These are phyloP conservation scores for Prillingera fragicola DNA, from an alignment of 1,284 basidiomycete species.

Conservation along the genomic window DNA sequence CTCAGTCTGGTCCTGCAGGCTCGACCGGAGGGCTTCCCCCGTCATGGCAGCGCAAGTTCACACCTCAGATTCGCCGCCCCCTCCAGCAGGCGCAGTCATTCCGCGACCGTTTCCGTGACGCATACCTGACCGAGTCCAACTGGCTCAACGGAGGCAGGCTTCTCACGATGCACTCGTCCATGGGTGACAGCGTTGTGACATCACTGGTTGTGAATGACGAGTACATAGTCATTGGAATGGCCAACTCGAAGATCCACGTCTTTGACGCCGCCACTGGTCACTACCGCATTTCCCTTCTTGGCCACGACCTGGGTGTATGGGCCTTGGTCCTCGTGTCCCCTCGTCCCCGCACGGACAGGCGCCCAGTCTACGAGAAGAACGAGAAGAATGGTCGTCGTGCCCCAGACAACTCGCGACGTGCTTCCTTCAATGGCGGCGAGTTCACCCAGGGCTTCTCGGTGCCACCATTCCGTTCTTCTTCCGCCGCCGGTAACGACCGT, in stretches of 20 bases:
- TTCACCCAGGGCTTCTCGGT: background rate
- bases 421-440: conserved; percentile 3
- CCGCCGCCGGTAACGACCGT: conserved; percentile 3
- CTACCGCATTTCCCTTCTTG: conserved; percentile 68
- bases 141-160: conserved; percentile 78
- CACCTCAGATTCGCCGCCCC: conserved; percentile 2
- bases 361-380: background rate
- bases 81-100: conserved; percentile 6
- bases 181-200: conserved; percentile 73
- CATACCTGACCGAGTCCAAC: conserved; percentile 57
- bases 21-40: background rate
- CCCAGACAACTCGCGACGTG: conserved; percentile 2
- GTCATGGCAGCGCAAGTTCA: background rate
- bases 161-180: conserved; percentile 64
- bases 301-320: conserved; percentile 90
- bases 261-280: conserved; percentile 78
- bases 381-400: background rate
- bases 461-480: background rate
- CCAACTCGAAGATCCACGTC: conserved; percentile 79
- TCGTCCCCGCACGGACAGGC: conserved; percentile 2
- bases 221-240: conserved; percentile 85
- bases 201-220: conserved; percentile 77
- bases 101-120: conserved; percentile 18
- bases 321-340: conserved; percentile 65
- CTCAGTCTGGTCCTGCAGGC: background rate